Conservation (phyloP, 1,284 basidiomycete species). For the Nidula niveotomentosa region DNA sequence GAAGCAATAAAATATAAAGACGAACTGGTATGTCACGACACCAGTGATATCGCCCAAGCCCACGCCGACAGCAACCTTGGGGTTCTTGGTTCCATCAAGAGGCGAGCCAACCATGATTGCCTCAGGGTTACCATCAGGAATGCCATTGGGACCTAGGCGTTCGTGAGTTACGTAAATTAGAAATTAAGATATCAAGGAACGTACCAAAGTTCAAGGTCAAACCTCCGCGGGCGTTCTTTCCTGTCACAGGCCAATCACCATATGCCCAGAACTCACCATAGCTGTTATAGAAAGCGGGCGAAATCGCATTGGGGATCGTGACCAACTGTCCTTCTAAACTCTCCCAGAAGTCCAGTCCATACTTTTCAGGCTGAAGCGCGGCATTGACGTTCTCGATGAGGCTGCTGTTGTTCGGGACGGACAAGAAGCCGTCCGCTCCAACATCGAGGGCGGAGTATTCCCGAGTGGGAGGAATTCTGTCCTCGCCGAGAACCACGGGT, state of each 20-base stretch:
- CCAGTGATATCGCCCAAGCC: constrained; percentile 54
- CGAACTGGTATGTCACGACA: constrained; percentile 53
- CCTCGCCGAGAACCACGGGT: constrained; percentile 52
- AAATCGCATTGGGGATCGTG: constrained; percentile 48
- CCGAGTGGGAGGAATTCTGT: constrained; percentile 53
- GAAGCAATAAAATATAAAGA: background rate
- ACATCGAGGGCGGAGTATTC: constrained; percentile 48
- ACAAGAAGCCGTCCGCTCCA: constrained; percentile 54
- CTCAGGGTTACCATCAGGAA: constrained; percentile 60
- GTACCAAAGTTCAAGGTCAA: constrained; percentile 52
- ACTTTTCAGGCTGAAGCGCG: constrained; percentile 47
- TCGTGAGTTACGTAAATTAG: background rate
- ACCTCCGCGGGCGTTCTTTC: constrained; percentile 58
- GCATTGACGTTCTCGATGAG: constrained; percentile 44
- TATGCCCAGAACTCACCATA: constrained; percentile 63
- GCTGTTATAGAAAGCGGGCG: constrained; percentile 49
- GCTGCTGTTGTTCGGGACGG: constrained; percentile 54
- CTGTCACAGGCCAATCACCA: constrained; percentile 57
- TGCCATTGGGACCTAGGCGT: constrained; percentile 36
- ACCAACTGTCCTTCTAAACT: constrained; percentile 63
- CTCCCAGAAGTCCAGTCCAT: constrained; percentile 66
- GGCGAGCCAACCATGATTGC: constrained; percentile 51
- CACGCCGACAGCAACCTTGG: constrained; percentile 46
- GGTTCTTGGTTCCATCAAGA: constrained; percentile 56
- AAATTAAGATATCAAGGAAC: constrained; percentile 7